phyloP scores from a whole-genome alignment of 345 rosid genomes.

The Hirschfeldia incana region DNA sequence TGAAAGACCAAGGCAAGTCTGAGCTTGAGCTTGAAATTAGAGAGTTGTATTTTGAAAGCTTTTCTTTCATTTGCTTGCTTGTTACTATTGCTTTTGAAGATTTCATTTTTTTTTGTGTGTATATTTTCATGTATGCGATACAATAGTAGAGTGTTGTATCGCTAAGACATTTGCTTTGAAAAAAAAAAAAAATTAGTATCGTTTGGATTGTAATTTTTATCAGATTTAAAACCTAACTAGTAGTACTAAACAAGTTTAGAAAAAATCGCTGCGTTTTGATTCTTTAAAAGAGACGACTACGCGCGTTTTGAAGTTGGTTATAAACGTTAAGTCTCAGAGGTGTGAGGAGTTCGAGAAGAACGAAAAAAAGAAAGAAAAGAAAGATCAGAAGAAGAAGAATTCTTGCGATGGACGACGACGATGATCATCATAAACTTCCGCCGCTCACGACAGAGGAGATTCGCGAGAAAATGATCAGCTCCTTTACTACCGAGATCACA shows the following conservation, averaged over 20 bases:
- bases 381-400: neutral
- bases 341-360: neutral
- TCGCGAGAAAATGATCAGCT: slow-evolving; percentile 36
- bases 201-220: too few relatives aligned
- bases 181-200: too few relatives aligned
- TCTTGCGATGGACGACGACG: slow-evolving; percentile 13
- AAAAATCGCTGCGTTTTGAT: neutral
- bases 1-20: slow-evolving; percentile 10
- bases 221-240: too few relatives aligned
- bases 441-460: neutral
- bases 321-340: neutral
- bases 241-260: too few relatives aligned
- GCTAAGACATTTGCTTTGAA: too few relatives aligned
- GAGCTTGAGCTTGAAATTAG: slow-evolving; percentile 30
- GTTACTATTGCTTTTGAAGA: slow-evolving; percentile 8
- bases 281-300: neutral
- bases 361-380: neutral
- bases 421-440: neutral
- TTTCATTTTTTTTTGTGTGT: neutral
- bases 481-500: slow-evolving; percentile 55
- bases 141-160: neutral
- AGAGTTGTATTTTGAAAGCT: neutral
- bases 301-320: neutral
- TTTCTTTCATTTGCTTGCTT: neutral
- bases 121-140: slow-evolving; percentile 16